Base-by-base conservation (phyloP, 805 yeast genomes). In the Wickerhamiella australiensis region DNA sequence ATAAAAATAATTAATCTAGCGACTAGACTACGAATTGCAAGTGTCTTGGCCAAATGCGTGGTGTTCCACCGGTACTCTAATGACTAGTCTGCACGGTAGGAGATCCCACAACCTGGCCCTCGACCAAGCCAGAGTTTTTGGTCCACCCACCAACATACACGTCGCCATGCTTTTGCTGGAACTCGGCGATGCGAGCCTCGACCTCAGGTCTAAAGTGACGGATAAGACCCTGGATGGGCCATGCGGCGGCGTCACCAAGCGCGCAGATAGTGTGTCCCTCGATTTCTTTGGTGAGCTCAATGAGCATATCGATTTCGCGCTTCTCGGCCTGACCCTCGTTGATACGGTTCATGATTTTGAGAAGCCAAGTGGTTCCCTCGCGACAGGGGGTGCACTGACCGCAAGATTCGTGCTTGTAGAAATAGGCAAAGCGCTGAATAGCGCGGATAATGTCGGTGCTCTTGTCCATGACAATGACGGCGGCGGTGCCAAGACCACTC, bases 351-450 rank as follows among this genome's bases (percentile, higher is more conserved):
- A 85, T 85, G 77, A 84, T 80, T 68, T 78, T 82, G 53, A 74
- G 71, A 59, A 85, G 71, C 82, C 90, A 85, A 18, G 94, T 81
- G 41, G 95, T 85, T 52, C 95, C 95, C 69, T 85, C 95, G 65
- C 95, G 79, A 70, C 95, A 85, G 52, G 95, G 95, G 3, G 95
- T 85, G 72, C 95, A 85, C 70, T 85, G 95, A 52, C 95, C 94
- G 70, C 95, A 85, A 6, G 92, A 82, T 73, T 85, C 95, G 69
- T 85, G 95, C 71, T 82, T 83, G 72, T 84, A 85, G 67, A 85
- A 85, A 41, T 83, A 79, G 41, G 90, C 67, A 61, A 85, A 77
- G 67, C 95, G 76, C 68, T 85, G 94, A 64, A 85, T 85, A 57
- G 90, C 92, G 56, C 86, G 75, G 54, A 85, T 78, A 49, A 85